A percentile compares a stretch with the other conserved stretches of the same genome.
Evolutionary conservation across 192 early-diverging fungal genomes (phyloP).

Genomic region (Piromyces sp.): DNA sequence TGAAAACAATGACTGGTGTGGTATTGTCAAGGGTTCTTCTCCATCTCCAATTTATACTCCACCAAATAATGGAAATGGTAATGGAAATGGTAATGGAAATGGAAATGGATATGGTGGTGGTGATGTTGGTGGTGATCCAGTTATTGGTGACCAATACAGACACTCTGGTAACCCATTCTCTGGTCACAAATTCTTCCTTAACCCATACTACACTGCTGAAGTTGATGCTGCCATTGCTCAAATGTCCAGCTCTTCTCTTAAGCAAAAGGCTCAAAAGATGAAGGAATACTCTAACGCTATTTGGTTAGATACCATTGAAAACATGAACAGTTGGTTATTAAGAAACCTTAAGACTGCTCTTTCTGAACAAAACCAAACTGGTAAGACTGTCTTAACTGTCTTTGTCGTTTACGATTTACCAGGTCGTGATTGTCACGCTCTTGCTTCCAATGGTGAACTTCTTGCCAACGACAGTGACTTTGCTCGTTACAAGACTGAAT

Average conservation of each 20-base stretch:
- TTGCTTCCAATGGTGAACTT: slow-evolving; percentile 23
- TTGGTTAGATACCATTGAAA: background rate
- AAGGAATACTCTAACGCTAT: background rate
- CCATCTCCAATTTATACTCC: too few relatives aligned
- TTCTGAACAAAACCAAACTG: background rate
- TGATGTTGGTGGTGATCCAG: too few relatives aligned
- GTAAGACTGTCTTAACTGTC: background rate
- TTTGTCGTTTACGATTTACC: slow-evolving; percentile 32
- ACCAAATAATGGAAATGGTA: too few relatives aligned
- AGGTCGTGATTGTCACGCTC: slow-evolving; percentile 21
- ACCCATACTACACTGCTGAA: background rate
- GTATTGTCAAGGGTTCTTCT: background rate
- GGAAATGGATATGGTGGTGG: too few relatives aligned
- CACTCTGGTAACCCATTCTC: background rate
- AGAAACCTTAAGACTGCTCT: background rate
- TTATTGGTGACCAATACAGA: background rate
- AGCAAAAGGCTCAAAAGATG: background rate
- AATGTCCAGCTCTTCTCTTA: background rate
- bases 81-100: too few relatives aligned
- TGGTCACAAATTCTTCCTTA: background rate
- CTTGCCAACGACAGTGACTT: slow-evolving; percentile 7
- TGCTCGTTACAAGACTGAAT: slow-evolving; percentile 15
- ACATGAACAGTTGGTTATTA: background rate
- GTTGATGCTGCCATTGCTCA: background rate
- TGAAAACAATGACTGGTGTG: too few relatives aligned